These are phyloP conservation scores for Malus asiatica DNA, from an alignment of 306 rosid genomes.

Conservation along the genomic window DNA sequence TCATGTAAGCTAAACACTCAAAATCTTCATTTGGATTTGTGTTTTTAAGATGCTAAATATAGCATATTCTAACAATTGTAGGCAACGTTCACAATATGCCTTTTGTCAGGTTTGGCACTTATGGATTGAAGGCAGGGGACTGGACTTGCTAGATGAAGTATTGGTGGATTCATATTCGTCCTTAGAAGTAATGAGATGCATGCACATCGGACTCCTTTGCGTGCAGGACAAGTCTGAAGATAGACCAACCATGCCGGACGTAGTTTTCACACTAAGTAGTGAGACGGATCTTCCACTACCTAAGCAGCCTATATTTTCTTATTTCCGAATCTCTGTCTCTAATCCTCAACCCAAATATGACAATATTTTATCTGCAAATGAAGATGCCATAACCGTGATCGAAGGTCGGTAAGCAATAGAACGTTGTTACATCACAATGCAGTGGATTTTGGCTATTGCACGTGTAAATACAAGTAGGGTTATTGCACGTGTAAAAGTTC, in stretches of 20 bases:
- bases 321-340: neutral
- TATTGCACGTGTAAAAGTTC: too few relatives aligned
- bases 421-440: neutral
- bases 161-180: neutral
- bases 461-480: too few relatives aligned
- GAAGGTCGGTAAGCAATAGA: constrained; percentile 1
- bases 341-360: neutral
- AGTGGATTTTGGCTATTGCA: neutral
- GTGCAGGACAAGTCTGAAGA: constrained; percentile 18
- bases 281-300: constrained; percentile 2
- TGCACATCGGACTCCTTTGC: constrained; percentile 21
- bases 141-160: neutral
- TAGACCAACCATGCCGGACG: constrained; percentile 23
- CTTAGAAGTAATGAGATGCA: constrained; percentile 1
- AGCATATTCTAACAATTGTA: neutral
- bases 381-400: neutral
- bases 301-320: constrained; percentile 4
- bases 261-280: constrained; percentile 8
- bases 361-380: neutral
- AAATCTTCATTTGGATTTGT: neutral
- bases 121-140: constrained; percentile 3
- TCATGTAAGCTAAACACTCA: constrained; percentile 14
- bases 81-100: neutral
- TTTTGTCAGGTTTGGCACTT: constrained; percentile 7
- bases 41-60: neutral